These are phyloP conservation scores for Skeletonema grethae DNA, from an alignment of 108 stramenopile genomes.

Conservation along the genomic window DNA sequence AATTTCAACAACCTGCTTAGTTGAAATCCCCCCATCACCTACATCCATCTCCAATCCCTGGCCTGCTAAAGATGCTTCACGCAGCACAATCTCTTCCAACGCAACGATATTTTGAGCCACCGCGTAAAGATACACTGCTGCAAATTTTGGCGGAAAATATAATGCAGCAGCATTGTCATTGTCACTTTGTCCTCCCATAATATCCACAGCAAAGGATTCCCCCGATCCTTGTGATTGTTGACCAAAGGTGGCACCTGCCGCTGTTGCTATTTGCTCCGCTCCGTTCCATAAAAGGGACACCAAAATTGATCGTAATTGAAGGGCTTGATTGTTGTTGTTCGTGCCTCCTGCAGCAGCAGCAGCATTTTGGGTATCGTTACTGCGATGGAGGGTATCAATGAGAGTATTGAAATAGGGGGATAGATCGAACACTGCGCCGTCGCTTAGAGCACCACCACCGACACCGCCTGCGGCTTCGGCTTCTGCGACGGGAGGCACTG, in stretches of 20 bases:
- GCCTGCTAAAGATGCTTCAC: no score
- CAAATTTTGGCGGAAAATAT: slow-evolving; percentile 1
- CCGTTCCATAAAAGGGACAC: slow-evolving; percentile 14
- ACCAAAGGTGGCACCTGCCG: slow-evolving; percentile 6
- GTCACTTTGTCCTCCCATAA: neutral
- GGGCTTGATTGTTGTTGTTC: neutral
- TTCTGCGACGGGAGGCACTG: neutral
- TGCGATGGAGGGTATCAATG: neutral
- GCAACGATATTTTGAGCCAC: slow-evolving; percentile 16
- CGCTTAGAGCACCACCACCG: neutral
- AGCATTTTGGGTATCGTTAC: neutral
- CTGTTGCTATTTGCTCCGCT: slow-evolving; percentile 3
- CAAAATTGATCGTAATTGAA: neutral
- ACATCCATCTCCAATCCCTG: neutral
- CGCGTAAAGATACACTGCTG: slow-evolving; percentile 11
- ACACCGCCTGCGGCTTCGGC: neutral
- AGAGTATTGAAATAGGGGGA: slow-evolving; percentile 4
- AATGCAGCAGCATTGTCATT: neutral
- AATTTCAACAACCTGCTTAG: slow-evolving; percentile 18
- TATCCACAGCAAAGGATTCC: neutral
- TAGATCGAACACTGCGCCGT: neutral
- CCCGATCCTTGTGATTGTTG: neutral
- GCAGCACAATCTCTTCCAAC: slow-evolving; percentile 8
- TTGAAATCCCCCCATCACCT: neutral
- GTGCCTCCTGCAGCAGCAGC: neutral